Evolutionary conservation across 305 asterid genomes (phyloP).

Genomic region (Striga hermonthica): DNA sequence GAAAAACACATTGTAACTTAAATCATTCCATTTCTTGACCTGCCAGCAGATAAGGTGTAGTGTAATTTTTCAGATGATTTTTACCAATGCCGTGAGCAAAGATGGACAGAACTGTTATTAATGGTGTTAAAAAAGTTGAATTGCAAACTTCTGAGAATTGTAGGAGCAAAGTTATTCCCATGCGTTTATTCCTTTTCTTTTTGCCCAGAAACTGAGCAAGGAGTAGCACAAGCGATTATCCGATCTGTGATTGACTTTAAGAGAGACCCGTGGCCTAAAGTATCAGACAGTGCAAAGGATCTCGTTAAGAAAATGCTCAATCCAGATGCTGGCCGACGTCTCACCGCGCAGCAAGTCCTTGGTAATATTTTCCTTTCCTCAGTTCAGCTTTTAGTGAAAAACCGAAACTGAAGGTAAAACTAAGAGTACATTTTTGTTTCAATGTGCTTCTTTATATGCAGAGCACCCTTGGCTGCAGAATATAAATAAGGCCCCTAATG

Average conservation of each 20-base stretch:
- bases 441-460: constrained; percentile 31
- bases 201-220: constrained; percentile 79
- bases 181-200: constrained; percentile 12
- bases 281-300: constrained; percentile 78
- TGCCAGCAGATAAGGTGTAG: neutral
- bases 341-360: constrained; percentile 78
- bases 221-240: constrained; percentile 90
- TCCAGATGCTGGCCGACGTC: constrained; percentile 67
- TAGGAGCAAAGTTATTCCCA: neutral
- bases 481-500: constrained; percentile 76
- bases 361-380: constrained; percentile 43
- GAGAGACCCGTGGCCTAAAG: constrained; percentile 92
- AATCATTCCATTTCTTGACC: too few relatives aligned
- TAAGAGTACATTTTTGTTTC: constrained; percentile 3
- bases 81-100: neutral
- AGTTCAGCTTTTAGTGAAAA: constrained; percentile 14
- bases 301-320: constrained; percentile 93
- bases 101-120: neutral
- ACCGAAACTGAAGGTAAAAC: neutral
- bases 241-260: constrained; percentile 72
- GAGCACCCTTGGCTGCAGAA: constrained; percentile 90
- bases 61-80: neutral
- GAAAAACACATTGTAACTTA: too few relatives aligned
- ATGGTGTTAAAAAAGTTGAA: neutral
- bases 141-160: constrained; percentile 8